Percentiles rank a stretch among this genome's conserved stretches.
Evolutionary conservation across 1,284 basidiomycete species (phyloP).

Genomic region (Apiotrichum sp.): DNA sequence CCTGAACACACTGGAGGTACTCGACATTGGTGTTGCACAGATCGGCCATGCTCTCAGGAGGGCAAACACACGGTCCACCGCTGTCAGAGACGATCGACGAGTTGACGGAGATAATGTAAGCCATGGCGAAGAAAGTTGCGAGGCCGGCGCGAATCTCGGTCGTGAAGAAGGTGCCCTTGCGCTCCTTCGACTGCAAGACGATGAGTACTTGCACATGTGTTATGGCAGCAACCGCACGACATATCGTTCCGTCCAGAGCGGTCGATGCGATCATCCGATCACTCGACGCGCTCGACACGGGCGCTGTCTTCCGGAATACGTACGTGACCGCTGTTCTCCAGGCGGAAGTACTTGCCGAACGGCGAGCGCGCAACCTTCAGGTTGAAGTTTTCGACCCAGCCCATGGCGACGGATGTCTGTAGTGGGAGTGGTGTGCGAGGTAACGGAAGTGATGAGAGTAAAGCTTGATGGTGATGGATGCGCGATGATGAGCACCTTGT

Average conservation of each 20-base stretch:
- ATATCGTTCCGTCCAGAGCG: neutral
- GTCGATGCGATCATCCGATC: neutral
- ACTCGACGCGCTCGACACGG: neutral
- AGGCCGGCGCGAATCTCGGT: constrained; percentile 75
- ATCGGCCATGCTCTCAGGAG: constrained; percentile 32
- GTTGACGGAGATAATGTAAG: constrained; percentile 44
- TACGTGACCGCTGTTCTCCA: constrained; percentile 71
- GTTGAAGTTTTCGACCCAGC: constrained; percentile 34
- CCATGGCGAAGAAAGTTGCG: constrained; percentile 66
- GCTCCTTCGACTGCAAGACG: constrained; percentile 53
- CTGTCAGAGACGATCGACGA: constrained; percentile 63
- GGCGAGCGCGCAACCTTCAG: constrained; percentile 58
- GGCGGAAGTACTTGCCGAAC: constrained; percentile 72
- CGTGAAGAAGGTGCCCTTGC: constrained; percentile 69
- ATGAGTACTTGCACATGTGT: no score
- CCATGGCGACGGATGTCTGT: neutral
- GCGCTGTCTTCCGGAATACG: neutral
- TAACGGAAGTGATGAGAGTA: no score
- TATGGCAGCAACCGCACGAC: neutral
- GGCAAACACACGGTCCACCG: constrained; percentile 76
- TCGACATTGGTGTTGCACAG: constrained; percentile 52
- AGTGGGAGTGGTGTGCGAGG: no score
- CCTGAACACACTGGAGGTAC: constrained; percentile 63
- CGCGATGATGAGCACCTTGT: no score
- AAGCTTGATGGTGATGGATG: no score